Conservation (phyloP, 345 rosid species). For the Sisymbrium irio region DNA sequence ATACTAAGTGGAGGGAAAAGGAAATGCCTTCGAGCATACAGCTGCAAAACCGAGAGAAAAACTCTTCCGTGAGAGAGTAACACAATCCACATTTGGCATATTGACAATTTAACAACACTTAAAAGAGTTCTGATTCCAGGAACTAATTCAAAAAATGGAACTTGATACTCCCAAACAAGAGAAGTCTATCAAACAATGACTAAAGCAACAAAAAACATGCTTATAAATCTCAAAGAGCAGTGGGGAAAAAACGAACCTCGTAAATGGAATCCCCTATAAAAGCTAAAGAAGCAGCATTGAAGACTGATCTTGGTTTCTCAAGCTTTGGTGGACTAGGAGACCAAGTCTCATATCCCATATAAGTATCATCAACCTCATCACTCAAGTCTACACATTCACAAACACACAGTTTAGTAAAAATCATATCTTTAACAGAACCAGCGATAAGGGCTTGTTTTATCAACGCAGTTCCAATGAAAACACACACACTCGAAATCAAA, state of each 20-base stretch:
- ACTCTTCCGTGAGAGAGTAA: background rate
- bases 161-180: background rate
- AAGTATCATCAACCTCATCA: constrained; percentile 25
- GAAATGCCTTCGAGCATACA: constrained; percentile 85
- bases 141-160: background rate
- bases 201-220: too few relatives aligned
- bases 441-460: background rate
- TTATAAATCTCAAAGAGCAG: background rate
- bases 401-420: background rate
- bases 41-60: constrained; percentile 42
- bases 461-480: background rate
- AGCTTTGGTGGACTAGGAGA: constrained; percentile 36
- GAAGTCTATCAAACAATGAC: background rate
- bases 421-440: background rate
- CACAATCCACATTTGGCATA: background rate
- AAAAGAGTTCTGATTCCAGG: background rate
- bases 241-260: constrained; percentile 50
- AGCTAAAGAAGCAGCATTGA: constrained; percentile 38
- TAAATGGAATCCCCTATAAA: constrained; percentile 69
- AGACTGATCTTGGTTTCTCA: constrained; percentile 34
- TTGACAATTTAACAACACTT: background rate
- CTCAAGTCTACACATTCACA: constrained; percentile 14
- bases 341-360: constrained; percentile 38
- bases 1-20: constrained; percentile 77
- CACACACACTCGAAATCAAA: background rate